These are phyloP conservation scores for Carex cristatella DNA, from an alignment of 176 grass and related monocot species.

Conservation along the genomic window DNA sequence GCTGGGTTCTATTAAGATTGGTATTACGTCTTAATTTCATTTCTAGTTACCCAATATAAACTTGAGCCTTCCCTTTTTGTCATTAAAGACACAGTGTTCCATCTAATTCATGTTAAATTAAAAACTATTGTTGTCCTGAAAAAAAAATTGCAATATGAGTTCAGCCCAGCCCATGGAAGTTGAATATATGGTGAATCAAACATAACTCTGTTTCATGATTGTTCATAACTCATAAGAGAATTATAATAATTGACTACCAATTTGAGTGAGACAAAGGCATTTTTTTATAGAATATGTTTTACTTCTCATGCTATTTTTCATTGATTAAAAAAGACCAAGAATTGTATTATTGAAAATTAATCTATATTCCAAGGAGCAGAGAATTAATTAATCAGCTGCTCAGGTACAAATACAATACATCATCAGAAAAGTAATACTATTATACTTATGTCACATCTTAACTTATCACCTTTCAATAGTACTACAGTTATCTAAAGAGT, in stretches of 20 bases:
- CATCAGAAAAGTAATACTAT: neutral
- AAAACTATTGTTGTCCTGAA: neutral
- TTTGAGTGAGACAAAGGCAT: neutral
- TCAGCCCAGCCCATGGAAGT: neutral
- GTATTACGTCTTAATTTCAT: neutral
- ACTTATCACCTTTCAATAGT: neutral
- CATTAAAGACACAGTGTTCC: neutral
- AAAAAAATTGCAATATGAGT: neutral
- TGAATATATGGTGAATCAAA: neutral
- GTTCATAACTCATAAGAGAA: no score
- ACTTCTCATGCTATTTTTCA: neutral
- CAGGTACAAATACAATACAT: neutral
- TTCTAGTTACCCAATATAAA: neutral
- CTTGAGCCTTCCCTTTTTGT: neutral
- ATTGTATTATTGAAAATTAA: neutral
- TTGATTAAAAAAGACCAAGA: neutral
- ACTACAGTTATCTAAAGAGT: conserved; percentile 9
- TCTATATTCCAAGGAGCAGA: neutral
- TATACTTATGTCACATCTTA: conserved; percentile 2
- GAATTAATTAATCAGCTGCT: neutral
- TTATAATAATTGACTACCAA: neutral
- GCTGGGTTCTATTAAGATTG: neutral
- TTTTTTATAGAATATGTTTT: neutral
- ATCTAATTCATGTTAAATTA: neutral
- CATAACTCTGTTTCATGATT: neutral